Evolutionary conservation across 2,329 filamentous ascomycete species (phyloP), one percentile per base, ranked within the genome.

Genomic region (Chaetomiaceae sp.): DNA sequence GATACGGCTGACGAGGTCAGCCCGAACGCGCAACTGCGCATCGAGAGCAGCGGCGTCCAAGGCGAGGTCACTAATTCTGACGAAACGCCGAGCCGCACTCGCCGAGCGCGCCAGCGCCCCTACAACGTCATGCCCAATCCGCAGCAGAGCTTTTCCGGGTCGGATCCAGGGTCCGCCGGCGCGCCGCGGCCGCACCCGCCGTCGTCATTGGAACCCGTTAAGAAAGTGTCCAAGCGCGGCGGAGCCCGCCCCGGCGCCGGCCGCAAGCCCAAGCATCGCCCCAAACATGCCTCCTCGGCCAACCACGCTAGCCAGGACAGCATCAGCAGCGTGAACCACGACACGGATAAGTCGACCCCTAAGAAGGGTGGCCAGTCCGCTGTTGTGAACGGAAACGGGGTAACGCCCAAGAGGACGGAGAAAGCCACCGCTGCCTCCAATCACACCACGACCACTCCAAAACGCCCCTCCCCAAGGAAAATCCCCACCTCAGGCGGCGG

Each of bases 181-280:
- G n/a, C n/a, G n/a, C n/a, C n/a, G n/a, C 19, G n/a, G 12, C 42
- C 15, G 31, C 19, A 6, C n/a, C n/a, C n/a, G n/a, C n/a, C n/a
- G n/a, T n/a, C n/a, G n/a, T n/a, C n/a, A n/a, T n/a, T n/a, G 14
- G 36, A 33, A 15, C 37, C 42, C 17, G 22, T 54, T 2, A 63
- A 60, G 43, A 61, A 62, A 37, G 37, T 48, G 22, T 61, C 62
- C 34, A 63, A 61, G 46, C 56, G 62, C 37, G 62, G 62, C 22
- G 62, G 62, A 15, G 61, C 60, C 17, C 55, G 62, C 14, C 62
- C 62, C 23, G 62, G 62, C 17, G 62, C 62, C 3, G 62, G 62
- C 2, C 56, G 62, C 14, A 64, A 64, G 37, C 61, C 61, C 2
- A 64, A 63, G 42, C 53, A 61, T 27, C 58, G 46, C 9, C 55